These are phyloP conservation scores for Saprolegnia diclina DNA, from an alignment of 352 stramenopile species.

Conservation along the genomic window DNA sequence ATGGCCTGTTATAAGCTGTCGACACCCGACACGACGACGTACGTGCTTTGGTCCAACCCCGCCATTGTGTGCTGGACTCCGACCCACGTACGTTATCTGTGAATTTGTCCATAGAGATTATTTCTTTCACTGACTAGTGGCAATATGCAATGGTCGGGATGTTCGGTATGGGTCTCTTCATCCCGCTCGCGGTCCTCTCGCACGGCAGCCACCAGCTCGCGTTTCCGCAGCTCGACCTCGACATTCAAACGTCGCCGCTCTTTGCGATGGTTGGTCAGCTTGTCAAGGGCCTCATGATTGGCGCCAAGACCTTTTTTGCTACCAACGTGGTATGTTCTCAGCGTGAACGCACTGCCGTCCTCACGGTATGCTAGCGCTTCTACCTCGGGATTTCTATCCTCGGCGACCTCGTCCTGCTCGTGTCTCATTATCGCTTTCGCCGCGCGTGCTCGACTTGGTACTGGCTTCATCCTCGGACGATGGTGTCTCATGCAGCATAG, in stretches of 20 bases:
- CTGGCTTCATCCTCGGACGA: neutral
- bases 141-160: constrained; percentile 33
- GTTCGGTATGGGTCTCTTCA: constrained; percentile 39
- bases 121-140: constrained; percentile 1
- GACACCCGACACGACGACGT: neutral
- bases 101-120: neutral
- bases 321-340: constrained; percentile 32
- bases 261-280: constrained; percentile 40
- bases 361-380: constrained; percentile 27
- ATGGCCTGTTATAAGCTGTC: constrained; percentile 25
- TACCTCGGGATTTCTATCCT: constrained; percentile 32
- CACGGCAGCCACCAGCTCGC: constrained; percentile 41
- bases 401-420: constrained; percentile 34
- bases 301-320: constrained; percentile 36
- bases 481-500: constrained; percentile 27
- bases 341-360: neutral
- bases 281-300: constrained; percentile 37
- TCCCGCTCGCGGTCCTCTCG: constrained; percentile 35
- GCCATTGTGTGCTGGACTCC: constrained; percentile 32
- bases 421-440: constrained; percentile 32
- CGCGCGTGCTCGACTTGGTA: constrained; percentile 37
- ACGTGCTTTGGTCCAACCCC: constrained; percentile 34
- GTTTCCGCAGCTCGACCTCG: constrained; percentile 39
- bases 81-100: constrained; percentile 23
- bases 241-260: constrained; percentile 36